Conservation (phyloP, 1,139 yeast species). For the Geotrichum fermentans region DNA sequence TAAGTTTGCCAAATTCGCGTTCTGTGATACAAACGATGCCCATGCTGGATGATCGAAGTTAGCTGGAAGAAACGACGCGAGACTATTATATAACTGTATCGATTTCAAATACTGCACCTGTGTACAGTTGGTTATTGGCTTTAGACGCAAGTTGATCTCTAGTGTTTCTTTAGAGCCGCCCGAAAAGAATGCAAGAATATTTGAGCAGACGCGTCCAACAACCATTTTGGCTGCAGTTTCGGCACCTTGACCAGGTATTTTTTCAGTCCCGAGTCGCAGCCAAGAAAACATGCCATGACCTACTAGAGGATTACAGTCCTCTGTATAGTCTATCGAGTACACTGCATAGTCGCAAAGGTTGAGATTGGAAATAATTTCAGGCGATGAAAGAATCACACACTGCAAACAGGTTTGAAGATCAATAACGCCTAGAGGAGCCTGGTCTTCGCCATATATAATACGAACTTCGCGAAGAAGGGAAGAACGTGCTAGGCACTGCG, state of each 20-base stretch:
- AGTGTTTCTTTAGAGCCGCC: constrained; percentile 19
- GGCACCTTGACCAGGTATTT: neutral
- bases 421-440: constrained; percentile 34
- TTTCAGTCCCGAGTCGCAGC: constrained; percentile 12
- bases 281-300: constrained; percentile 38
- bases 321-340: constrained; percentile 40
- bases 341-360: constrained; percentile 38
- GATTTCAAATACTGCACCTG: constrained; percentile 25
- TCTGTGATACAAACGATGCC: constrained; percentile 23
- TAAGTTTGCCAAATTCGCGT: constrained; percentile 10
- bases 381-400: constrained; percentile 36
- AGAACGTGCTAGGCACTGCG: constrained; percentile 35
- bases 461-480: constrained; percentile 28
- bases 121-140: constrained; percentile 23
- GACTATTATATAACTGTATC: constrained; percentile 22
- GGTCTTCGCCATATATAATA: constrained; percentile 29
- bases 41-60: constrained; percentile 29
- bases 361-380: constrained; percentile 36
- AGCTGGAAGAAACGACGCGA: constrained; percentile 23
- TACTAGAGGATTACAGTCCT: constrained; percentile 38
- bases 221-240: constrained; percentile 4
- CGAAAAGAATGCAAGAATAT: constrained; percentile 17
- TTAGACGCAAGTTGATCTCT: constrained; percentile 26
- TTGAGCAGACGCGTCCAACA: constrained; percentile 20
- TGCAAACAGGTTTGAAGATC: constrained; percentile 35